Evolutionary conservation across 768 basidiomycete species (phyloP).

Genomic region (Boletus tomentosulus): DNA sequence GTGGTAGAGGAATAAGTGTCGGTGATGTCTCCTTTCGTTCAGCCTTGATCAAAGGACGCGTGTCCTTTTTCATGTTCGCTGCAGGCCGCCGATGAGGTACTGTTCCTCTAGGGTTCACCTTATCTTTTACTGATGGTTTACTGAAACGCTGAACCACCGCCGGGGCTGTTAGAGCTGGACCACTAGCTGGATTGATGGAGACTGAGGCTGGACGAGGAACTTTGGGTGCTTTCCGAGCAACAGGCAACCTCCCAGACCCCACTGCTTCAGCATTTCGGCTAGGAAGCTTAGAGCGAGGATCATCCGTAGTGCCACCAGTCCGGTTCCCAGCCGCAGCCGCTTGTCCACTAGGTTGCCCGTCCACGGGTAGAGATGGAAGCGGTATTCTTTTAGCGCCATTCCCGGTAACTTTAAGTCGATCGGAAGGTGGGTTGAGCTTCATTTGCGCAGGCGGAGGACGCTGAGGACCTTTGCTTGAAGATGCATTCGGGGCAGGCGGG

Average conservation of each 20-base stretch:
- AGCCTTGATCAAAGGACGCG: slow-evolving; percentile 11
- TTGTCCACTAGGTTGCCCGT: slow-evolving; percentile 1
- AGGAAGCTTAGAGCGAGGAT: slow-evolving; percentile 10
- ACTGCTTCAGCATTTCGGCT: slow-evolving; percentile 1
- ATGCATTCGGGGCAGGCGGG: background rate
- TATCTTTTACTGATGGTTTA: slow-evolving; percentile 10
- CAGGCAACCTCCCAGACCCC: background rate
- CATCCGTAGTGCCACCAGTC: background rate
- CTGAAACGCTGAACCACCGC: slow-evolving; percentile 5
- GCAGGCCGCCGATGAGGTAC: slow-evolving; percentile 8
- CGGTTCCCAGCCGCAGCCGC: background rate
- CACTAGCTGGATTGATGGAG: slow-evolving; percentile 9
- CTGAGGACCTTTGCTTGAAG: slow-evolving; percentile 19
- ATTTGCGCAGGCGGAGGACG: slow-evolving; percentile 25
- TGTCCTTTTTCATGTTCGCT: slow-evolving; percentile 5
- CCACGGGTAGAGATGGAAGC: slow-evolving; percentile 18
- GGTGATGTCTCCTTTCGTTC: slow-evolving; percentile 15
- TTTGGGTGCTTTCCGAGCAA: slow-evolving; percentile 9
- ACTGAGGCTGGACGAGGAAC: slow-evolving; percentile 1
- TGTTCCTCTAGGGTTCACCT: background rate
- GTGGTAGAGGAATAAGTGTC: slow-evolving; percentile 16
- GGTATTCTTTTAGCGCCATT: slow-evolving; percentile 33
- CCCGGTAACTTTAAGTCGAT: slow-evolving; percentile 25
- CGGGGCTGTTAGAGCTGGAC: background rate
- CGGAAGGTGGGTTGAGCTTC: slow-evolving; percentile 14